Conservation (phyloP, 805 yeast genomes). For the Suhomyces xylopsoci region DNA sequence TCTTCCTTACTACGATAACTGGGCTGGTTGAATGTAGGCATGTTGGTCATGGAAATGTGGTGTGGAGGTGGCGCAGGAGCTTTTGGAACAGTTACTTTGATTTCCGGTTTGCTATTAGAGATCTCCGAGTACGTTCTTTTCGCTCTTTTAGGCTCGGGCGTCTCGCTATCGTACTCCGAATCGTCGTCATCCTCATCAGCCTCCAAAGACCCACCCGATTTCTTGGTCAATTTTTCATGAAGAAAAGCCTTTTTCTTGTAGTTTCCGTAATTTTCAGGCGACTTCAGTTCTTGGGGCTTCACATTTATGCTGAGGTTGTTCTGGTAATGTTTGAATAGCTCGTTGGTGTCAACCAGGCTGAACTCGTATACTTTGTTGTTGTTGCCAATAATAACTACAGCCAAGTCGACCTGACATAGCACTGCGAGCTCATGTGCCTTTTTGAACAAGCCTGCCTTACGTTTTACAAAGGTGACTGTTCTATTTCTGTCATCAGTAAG, state of each 20-base stretch:
- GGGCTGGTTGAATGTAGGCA: conserved; percentile 15
- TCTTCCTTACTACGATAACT: conserved; percentile 5
- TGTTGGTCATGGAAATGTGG: conserved; percentile 8
- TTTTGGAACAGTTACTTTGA: conserved; percentile 2
- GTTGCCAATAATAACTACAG: conserved; percentile 82
- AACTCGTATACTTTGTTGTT: conserved; percentile 84
- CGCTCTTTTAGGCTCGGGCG: conserved; percentile 34
- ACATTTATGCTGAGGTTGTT: conserved; percentile 4
- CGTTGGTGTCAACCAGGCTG: conserved; percentile 61
- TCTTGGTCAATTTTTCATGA: conserved; percentile 12
- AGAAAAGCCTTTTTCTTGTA: conserved; percentile 41
- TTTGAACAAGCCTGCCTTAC: conserved; percentile 91
- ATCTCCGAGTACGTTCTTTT: conserved; percentile 14
- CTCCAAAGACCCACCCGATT: conserved; percentile 3
- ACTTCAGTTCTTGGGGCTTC: conserved; percentile 54
- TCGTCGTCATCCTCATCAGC: conserved; percentile 17
- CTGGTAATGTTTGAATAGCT: conserved; percentile 18
- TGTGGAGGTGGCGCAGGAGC: conserved; percentile 7
- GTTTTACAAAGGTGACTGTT: conserved; percentile 83
- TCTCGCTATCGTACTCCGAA: conserved; percentile 33
- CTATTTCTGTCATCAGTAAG: conserved; percentile 84
- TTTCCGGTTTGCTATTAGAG: conserved; percentile 4
- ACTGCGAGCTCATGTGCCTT: conserved; percentile 85
- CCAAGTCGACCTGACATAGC: conserved; percentile 87
- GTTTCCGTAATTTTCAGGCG: conserved; percentile 66